Evolutionary conservation across 176 grass and related monocot species (phyloP), one percentile per base, ranked within the genome.

Genomic region (Hyparrhenia diplandra): DNA sequence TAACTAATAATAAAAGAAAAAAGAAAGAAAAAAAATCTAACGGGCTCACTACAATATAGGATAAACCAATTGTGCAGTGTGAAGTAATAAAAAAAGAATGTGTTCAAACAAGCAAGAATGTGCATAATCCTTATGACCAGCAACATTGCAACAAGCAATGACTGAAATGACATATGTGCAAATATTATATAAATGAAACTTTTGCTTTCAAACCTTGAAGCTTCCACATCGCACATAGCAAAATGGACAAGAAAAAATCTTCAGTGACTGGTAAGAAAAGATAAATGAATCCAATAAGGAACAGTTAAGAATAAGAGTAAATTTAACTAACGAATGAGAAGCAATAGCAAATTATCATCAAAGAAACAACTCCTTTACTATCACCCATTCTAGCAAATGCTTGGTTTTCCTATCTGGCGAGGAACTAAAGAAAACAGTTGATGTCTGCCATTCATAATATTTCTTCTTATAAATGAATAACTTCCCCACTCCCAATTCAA

Each of bases 221-320:
- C 92, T 95, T 84, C 88, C 96, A 88, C 90, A 95, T 25, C 81
- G 78, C 68, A 93, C 87, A 70, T 95, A 90, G 77, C 96, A 99
- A 88, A 99, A 99, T 36, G 96, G 88, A 60, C 96, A 99, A 76
- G 90, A 87, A 78, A 78, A 99, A 99, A 83, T 99, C 96, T 88
- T 99, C 96, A 49, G 96, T 99, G 49, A 95, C 96, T 99, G 96
- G 63, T 81, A 81, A 87, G 63, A 82, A 85, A 30, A 20, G 24
- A 82, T 63, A 10, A 75, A 82, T 35, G 37, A 31, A 71, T 64
- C 46, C 81, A 74, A 86, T 52, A 51, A 61, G 52, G 78, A 87
- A 72, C 21, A 64, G 6, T 9, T 54, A 85, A 69, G 42, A 24
- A 28, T 21, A 73, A 36, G 36, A 54, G 10, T 46, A n/a, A n/a